These are phyloP conservation scores for Globisporangium recalcitrans DNA, from an alignment of 352 stramenopile genomes.

Conservation along the genomic window DNA sequence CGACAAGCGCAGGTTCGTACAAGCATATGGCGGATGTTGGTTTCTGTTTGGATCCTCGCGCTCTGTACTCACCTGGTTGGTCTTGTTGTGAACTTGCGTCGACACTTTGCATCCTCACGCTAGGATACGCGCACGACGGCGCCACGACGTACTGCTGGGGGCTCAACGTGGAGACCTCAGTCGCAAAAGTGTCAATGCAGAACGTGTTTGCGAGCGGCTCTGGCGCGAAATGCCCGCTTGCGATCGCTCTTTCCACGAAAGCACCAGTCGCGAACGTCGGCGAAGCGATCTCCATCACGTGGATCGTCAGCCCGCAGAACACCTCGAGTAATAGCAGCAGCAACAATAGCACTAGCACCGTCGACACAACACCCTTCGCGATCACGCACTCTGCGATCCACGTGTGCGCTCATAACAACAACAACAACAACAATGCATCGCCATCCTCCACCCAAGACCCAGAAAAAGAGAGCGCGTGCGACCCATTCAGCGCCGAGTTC, in stretches of 20 bases:
- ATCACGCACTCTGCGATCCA: conserved; percentile 19
- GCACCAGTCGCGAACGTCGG: conserved; percentile 1
- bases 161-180: conserved; percentile 16
- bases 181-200: conserved; percentile 13
- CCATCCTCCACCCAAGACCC: neutral
- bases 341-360: neutral
- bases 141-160: conserved; percentile 37
- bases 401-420: conserved; percentile 13
- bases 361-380: neutral
- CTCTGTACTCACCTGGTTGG: neutral
- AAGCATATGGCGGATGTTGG: too few relatives aligned
- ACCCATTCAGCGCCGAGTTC: conserved; percentile 18
- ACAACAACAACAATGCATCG: neutral
- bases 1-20: conserved; percentile 2
- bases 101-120: too few relatives aligned
- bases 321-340: conserved; percentile 2
- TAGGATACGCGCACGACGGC: conserved; percentile 15
- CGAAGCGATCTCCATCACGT: conserved; percentile 14
- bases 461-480: conserved; percentile 13
- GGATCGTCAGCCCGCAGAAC: conserved; percentile 17
- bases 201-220: conserved; percentile 15
- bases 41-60: neutral
- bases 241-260: conserved; percentile 6
- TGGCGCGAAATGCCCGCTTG: conserved; percentile 21
- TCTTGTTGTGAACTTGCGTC: too few relatives aligned